Evolutionary conservation across 2,329 filamentous ascomycete genomes (phyloP), one percentile per base, ranked within the genome.

Genomic region (Epichloe brachyelytri): DNA sequence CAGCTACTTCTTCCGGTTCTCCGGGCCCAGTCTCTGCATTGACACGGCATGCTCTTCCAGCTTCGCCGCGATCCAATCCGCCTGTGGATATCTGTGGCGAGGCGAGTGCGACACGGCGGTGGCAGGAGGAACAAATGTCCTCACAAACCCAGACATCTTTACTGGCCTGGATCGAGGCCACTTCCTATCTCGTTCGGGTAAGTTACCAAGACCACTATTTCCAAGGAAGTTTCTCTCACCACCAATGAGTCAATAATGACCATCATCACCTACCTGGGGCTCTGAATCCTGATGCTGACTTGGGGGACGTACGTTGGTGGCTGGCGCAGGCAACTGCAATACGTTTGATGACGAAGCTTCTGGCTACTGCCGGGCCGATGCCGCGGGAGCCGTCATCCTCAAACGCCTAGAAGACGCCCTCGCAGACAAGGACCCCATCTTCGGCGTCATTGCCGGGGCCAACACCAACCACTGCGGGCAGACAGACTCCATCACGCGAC

Each of bases 401-500:
- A 94, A 94, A 73, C 77, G 87, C 36, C 78, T 90, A 2, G 83
- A 88, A 50, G 87, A 91, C 65, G 88, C 88, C 1, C 65, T 86
- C 48, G 78, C 79, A 1, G 86, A 93, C 59, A 82, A 86, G 53
- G 88, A 93, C 79, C 82, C 62, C 75, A 83, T 78, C 40, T 74
- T 90, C n/a, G 87, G 82, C 15, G 82, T 87, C 56, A 85, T 95
- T 46, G 72, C 86, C 1, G 86, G 82, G 30, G 79, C 82, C 1
- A 78, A 81, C 4, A 93, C 87, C 46, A 94, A 93, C 65, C 87
- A 93, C 66, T 90, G 85, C 1, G 85, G 85, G 0, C 82, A 89
- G 59, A 82, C 87, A 43, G 80, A 88, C 19, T 90, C 86, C 2
- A 93, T 94, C 60, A 93, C 87, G 0, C 85, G 88, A 52, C 88